Percentiles rank a stretch among this genome's conserved stretches.
phyloP scores from a whole-genome alignment of 495 filamentous ascomycete species.

The Tuber brumale region DNA sequence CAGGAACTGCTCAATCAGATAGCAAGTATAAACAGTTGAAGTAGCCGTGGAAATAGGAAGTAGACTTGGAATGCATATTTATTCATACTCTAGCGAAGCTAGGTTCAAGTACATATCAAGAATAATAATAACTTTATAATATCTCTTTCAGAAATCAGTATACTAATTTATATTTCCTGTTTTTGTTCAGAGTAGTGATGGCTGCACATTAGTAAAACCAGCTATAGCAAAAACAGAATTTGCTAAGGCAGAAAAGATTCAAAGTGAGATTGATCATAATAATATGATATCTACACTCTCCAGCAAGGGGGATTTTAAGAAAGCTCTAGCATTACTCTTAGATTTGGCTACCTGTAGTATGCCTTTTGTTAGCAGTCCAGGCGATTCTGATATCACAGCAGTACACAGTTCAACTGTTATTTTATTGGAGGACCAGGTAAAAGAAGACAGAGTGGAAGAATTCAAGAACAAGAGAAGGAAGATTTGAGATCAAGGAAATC shows the following conservation, averaged over 20 bases:
- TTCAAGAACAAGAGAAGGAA: too few relatives aligned
- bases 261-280: neutral
- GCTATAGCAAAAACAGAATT: neutral
- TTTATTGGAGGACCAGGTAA: neutral
- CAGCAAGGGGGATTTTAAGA: neutral
- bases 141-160: neutral
- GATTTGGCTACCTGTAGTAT: neutral
- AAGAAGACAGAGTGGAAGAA: neutral
- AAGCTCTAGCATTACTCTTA: neutral
- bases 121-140: neutral
- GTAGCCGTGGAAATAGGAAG: neutral
- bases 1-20: neutral
- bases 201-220: neutral
- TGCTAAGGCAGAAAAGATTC: neutral
- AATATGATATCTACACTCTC: neutral
- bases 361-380: neutral
- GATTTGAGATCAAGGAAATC: too few relatives aligned
- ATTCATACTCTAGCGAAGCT: neutral
- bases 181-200: neutral
- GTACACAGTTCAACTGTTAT: neutral
- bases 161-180: neutral
- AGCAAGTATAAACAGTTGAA: neutral
- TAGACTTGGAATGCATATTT: neutral
- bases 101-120: neutral
- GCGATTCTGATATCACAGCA: neutral